phyloP scores from a whole-genome alignment of 345 rosid genomes.

The Euphorbia pulcherrima region DNA sequence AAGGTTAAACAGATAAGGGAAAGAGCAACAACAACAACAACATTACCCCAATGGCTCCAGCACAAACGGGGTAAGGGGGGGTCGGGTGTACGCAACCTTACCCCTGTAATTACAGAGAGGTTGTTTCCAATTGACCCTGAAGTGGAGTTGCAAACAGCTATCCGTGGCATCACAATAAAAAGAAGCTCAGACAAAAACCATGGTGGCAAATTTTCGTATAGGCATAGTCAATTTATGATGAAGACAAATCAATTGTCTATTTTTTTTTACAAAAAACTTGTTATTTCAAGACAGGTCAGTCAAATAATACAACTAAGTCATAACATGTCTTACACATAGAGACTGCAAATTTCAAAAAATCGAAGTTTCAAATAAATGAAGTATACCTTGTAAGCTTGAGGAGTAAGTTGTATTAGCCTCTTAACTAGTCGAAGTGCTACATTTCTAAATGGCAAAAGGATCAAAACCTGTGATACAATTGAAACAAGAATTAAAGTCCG shows the following conservation, averaged over 20 bases:
- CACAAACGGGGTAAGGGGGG: too few species aligned
- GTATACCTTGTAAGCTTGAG: conserved; percentile 63
- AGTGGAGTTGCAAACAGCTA: too few species aligned
- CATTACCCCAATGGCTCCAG: too few species aligned
- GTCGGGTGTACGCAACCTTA: too few species aligned
- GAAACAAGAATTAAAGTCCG: conserved; percentile 11
- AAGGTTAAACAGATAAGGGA: neutral
- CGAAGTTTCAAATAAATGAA: conserved; percentile 6
- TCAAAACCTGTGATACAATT: conserved; percentile 54
- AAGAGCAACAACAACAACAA: neutral
- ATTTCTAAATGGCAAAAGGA: conserved; percentile 70
- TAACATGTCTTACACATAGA: neutral
- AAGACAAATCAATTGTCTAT: neutral
- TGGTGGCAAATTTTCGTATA: neutral
- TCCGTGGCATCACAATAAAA: too few species aligned
- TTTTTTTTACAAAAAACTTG: neutral
- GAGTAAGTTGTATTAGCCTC: conserved; percentile 75
- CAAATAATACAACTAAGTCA: neutral
- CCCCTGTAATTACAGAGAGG: too few species aligned
- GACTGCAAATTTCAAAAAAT: conserved; percentile 12
- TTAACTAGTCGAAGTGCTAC: conserved; percentile 61
- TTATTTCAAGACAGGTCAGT: neutral
- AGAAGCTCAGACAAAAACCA: too few species aligned
- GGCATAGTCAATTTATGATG: neutral
- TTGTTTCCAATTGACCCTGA: too few species aligned